Evolutionary conservation across 768 basidiomycete genomes (phyloP), one percentile per base, ranked within the genome.

Genomic region (Coprinopsis sp.): DNA sequence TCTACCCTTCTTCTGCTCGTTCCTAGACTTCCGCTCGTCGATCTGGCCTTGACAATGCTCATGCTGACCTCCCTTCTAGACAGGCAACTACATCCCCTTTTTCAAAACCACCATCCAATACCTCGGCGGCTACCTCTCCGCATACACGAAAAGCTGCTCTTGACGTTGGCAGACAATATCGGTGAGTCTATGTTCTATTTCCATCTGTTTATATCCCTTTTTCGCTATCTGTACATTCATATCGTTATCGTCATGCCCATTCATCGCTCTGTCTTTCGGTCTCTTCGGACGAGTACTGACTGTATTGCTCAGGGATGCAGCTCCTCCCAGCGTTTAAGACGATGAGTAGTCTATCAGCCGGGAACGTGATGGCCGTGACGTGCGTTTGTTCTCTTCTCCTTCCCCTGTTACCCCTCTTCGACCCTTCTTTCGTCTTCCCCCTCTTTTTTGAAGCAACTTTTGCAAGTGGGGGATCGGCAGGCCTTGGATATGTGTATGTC

Each of bases 21-120:
- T n/a, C n/a, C n/a, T n/a, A n/a, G n/a, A n/a, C n/a, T n/a, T n/a
- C n/a, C n/a, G n/a, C n/a, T n/a, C n/a, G n/a, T n/a, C n/a, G n/a
- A n/a, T n/a, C n/a, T n/a, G n/a, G n/a, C n/a, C n/a, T n/a, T n/a
- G n/a, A n/a, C n/a, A n/a, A n/a, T n/a, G n/a, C n/a, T n/a, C n/a
- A n/a, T n/a, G n/a, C n/a, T 50, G 2, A 36, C 14, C 21, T 23
- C 34, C 21, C 45, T 33, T 30, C 16, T 34, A 56, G 49, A 51
- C 71, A 62, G 29, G 53, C 22, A 43, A 51, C 13, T 68, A 58
- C 48, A 75, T 69, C 8, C 76, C 77, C 1, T 83, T 84, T 61
- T 84, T 83, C 50, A 82, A 91, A 67, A 90, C 87, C 0, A 81
- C 82, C 19, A 91, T 91, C 46, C 79, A 87, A 6, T 72, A 75